Evolutionary conservation across 2,329 filamentous ascomycete genomes (phyloP), one percentile per base, ranked within the genome.

Genomic region (Thielaviopsis euricoi): DNA sequence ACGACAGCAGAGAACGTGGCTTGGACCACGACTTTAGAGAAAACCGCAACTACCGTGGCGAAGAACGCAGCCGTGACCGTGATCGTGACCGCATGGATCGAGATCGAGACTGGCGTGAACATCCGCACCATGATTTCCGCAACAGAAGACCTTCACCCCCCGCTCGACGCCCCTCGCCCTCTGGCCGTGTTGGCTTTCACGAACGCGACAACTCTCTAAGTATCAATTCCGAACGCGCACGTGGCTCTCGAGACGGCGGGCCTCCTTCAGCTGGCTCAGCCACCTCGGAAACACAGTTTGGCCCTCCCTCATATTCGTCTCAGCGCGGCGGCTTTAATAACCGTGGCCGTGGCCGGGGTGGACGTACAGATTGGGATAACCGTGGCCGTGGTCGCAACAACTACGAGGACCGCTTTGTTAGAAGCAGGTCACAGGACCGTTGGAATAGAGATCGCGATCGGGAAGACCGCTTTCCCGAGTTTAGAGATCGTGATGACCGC

Each of bases 201-300:
- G 82, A 85, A 55, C 70, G 73, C 63, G 71, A 80, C 67, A 76
- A 71, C 1, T 82, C 81, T 0, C 73, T 82, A 33, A 82, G 81
- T 52, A 71, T 85, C 6, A 86, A 89, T 62, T 75, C 81, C 7
- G 81, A 83, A 59, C 77, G 86, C 59, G 80, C 82, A 19, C 76
- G 85, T 52, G 82, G 78, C 17, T 88, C 85, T 9, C 76, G 86
- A 64, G 86, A 90, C 64, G 86, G 68, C 10, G 72, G 85, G 0
- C 85, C 86, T 12, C 77, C 82, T 22, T 86, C 85, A 1, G 84
- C 83, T 19, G 83, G 83, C 4, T 87, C 86, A 2, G 81, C 81
- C 10, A 82, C 81, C 22, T 86, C 85, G 0, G 86, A 89, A 61
- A 76, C 80, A 13, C 75, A 78, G 1, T 83, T 84, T 58, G 77